Percentiles rank a stretch among this genome's conserved stretches.
Evolutionary conservation across 2,329 filamentous ascomycete genomes (phyloP).

Genomic region (Echinosphaeria canescens): DNA sequence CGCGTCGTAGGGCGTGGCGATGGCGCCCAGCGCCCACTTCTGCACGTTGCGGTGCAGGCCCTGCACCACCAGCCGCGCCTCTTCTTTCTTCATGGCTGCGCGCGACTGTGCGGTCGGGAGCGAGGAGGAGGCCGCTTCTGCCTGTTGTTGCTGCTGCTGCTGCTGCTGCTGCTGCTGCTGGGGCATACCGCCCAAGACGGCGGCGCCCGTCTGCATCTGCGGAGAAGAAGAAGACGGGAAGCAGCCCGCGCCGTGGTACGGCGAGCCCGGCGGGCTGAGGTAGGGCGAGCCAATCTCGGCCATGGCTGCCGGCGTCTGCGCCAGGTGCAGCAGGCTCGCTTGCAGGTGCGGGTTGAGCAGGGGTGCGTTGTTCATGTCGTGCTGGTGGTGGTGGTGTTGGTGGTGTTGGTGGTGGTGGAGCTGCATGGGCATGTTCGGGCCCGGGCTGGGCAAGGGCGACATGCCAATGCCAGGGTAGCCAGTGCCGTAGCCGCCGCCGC

Average conservation of each 20-base stretch:
- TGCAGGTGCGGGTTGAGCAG: too few species aligned
- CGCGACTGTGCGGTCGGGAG: neutral
- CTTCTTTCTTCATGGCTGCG: constrained; percentile 2
- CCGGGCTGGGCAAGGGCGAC: neutral
- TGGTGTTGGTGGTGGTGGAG: too few species aligned
- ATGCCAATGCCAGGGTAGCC: too few species aligned
- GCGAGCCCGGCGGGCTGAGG: too few species aligned
- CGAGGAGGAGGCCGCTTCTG: too few species aligned
- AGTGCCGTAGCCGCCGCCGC: too few species aligned
- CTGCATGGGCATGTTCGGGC: neutral
- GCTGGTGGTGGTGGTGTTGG: neutral
- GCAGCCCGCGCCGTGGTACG: too few species aligned
- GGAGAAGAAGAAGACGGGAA: too few species aligned
- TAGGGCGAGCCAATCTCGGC: too few species aligned
- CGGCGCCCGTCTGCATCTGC: too few species aligned
- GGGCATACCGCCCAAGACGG: neutral
- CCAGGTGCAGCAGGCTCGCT: too few species aligned
- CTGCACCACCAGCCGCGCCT: constrained; percentile 11
- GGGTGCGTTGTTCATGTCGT: neutral
- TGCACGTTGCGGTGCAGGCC: constrained; percentile 18
- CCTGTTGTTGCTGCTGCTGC: neutral
- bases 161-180: neutral
- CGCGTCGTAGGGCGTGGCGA: constrained; percentile 24
- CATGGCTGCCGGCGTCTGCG: too few species aligned
- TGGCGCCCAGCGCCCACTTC: constrained; percentile 18